Conservation (phyloP, 176 grass and related monocot genomes). For the Avena atlantica region DNA sequence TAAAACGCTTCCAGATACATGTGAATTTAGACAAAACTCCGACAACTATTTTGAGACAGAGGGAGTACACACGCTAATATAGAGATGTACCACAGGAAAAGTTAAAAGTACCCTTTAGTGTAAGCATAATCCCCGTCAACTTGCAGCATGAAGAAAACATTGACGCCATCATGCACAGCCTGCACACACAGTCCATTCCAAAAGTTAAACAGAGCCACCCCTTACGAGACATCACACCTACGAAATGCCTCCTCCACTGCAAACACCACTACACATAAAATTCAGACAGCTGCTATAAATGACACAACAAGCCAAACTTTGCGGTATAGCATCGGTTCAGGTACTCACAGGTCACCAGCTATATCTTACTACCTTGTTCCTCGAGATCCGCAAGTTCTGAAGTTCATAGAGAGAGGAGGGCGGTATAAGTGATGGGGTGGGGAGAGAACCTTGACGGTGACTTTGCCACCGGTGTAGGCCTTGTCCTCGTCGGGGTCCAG, state of each 20-base stretch:
- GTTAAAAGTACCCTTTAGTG: constrained; percentile 73
- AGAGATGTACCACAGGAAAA: constrained; percentile 23
- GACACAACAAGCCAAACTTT: background rate
- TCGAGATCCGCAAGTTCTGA: constrained; percentile 24
- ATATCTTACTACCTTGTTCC: background rate
- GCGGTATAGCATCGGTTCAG: background rate
- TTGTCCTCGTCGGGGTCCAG: constrained; percentile 90
- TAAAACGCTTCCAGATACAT: no score
- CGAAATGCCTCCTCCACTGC: background rate
- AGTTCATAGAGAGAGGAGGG: background rate
- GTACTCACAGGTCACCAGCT: background rate
- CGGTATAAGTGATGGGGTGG: background rate
- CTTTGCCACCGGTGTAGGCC: constrained; percentile 73
- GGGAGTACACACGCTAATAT: background rate
- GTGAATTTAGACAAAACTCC: no score
- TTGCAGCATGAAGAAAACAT: constrained; percentile 90
- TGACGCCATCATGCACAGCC: constrained; percentile 93
- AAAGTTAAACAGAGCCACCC: constrained; percentile 49
- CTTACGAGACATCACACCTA: constrained; percentile 33
- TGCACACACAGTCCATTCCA: constrained; percentile 57
- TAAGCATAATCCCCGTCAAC: constrained; percentile 88
- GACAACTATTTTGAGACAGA: no score
- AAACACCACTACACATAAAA: background rate
- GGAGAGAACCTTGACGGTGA: constrained; percentile 74
- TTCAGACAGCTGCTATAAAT: background rate